phyloP scores from a whole-genome alignment of 805 yeast genomes.

The Candida taoyuanica region DNA sequence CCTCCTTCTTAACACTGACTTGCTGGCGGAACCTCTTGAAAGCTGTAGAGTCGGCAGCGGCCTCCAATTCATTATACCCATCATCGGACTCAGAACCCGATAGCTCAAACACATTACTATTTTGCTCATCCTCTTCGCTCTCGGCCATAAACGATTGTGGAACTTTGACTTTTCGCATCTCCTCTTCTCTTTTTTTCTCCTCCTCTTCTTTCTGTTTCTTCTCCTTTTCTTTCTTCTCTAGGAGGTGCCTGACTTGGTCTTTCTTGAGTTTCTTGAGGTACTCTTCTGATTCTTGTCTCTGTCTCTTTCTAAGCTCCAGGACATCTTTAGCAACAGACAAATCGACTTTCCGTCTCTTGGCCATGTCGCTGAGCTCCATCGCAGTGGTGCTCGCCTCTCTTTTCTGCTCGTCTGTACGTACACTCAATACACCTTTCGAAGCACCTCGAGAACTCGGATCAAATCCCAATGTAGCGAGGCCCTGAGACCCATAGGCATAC shows the following conservation, averaged over 20 bases:
- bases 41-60: too few species aligned
- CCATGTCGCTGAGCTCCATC: constrained; percentile 25
- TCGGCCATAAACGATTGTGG: constrained; percentile 4
- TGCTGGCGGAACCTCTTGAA: constrained; percentile 6
- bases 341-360: constrained; percentile 31
- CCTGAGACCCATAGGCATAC: constrained; percentile 37
- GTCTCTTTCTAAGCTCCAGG: constrained; percentile 24
- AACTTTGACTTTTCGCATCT: neutral
- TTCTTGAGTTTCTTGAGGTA: constrained; percentile 25
- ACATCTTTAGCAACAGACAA: constrained; percentile 31
- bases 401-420: constrained; percentile 17
- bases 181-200: neutral
- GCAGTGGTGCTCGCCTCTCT: constrained; percentile 20
- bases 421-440: constrained; percentile 15
- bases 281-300: constrained; percentile 28
- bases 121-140: neutral
- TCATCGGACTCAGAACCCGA: constrained; percentile 1
- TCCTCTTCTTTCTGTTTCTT: neutral
- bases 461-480: constrained; percentile 43
- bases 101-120: constrained; percentile 1
- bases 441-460: constrained; percentile 40
- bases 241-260: neutral
- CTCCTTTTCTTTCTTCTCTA: constrained; percentile 2
- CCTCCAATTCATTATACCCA: constrained; percentile 1
- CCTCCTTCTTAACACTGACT: neutral